Base-by-base conservation (phyloP, 2,329 filamentous ascomycete genomes). In the Colletotrichum filicis region DNA sequence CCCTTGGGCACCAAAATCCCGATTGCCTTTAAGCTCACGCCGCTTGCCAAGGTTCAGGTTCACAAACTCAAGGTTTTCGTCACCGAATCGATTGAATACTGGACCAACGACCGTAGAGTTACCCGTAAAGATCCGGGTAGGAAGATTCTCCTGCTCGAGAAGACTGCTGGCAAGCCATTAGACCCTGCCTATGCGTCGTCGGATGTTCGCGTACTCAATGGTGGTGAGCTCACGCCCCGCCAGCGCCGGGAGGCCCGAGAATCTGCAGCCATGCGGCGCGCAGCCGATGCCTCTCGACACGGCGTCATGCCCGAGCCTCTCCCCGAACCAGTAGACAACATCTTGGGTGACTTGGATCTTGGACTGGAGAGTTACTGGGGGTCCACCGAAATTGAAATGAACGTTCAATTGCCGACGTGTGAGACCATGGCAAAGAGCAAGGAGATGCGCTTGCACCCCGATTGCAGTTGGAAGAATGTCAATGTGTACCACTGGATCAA, bases 401-500 rank as follows among this genome's bases (percentile, higher is more conserved):
- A 93, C 74, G 94, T 98, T 11, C 95, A 97, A 83, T 88, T 98
- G 61, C 95, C 95, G 12, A 97, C 94, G 46, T 98, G 95, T 79
- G 91, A 94, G 77, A 92, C 92, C 79, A 95, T 97, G 92, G 91
- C 93, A 26, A 93, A 92, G 78, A 92, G 95, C 78, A 89, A 88
- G 80, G 82, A 82, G 9, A 68, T 89, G 49, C 89, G 91, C 73
- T 84, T 98, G 72, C 93, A 98, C 80, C 96, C 96, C 66, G 95
- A 98, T 80, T 97, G 95, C 67, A 97, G 95, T 70, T 98, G 96
- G 87, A 93, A 95, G 79, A 97, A 97, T 75, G 96, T 97, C 65
- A 94, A 97, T 78, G 95, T 98, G 66, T 95, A 94, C 80, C 95
- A 98, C 81, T 98, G 95, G 95, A 97, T 98, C 82, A 98, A 98